A percentile compares a stretch with the other conserved stretches of the same genome.
Conservation (phyloP, 2,329 filamentous ascomycete species). For the Tolypocladium paradoxum region DNA sequence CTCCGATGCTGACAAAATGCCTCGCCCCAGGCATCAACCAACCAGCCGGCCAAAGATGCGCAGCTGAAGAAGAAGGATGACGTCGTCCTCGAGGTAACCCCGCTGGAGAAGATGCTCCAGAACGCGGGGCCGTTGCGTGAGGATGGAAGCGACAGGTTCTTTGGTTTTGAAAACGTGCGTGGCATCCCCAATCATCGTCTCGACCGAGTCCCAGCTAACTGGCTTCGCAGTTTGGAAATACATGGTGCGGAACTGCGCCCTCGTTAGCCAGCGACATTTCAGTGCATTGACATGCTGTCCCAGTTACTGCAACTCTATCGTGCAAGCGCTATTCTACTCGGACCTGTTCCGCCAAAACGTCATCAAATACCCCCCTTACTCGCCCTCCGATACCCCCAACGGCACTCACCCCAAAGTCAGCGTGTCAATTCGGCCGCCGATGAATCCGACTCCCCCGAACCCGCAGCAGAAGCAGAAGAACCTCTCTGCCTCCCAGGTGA, state of each 20-base stretch:
- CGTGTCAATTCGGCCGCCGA: conserved; percentile 48
- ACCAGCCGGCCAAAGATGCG: conserved; percentile 33
- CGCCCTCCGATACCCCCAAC: conserved; percentile 59
- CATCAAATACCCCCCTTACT: conserved; percentile 73
- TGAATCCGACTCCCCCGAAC: conserved; percentile 33
- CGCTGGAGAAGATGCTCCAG: conserved; percentile 64
- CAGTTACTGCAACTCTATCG: conserved; percentile 97
- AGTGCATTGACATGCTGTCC: conserved; percentile 9
- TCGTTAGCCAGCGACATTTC: conserved; percentile 1
- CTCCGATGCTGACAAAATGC: conserved; percentile 20
- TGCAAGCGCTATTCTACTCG: conserved; percentile 95
- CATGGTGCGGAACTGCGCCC: conserved; percentile 56
- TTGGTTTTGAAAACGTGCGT: conserved; percentile 93
- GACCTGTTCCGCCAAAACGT: conserved; percentile 89
- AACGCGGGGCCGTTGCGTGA: conserved; percentile 69
- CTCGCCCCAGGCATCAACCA: conserved; percentile 30
- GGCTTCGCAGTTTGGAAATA: conserved; percentile 77
- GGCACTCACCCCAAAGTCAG: conserved; percentile 44
- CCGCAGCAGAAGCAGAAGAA: conserved; percentile 37
- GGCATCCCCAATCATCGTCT: conserved; percentile 3
- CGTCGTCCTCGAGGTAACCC: conserved; percentile 46
- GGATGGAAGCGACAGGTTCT: conserved; percentile 96
- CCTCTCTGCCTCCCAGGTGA: conserved; percentile 43
- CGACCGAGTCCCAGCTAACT: background rate
- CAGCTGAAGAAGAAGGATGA: conserved; percentile 47